Percentiles rank a stretch among this genome's conserved stretches.
phyloP scores from a whole-genome alignment of 2,329 filamentous ascomycete species.

The Penicillium sp. region DNA sequence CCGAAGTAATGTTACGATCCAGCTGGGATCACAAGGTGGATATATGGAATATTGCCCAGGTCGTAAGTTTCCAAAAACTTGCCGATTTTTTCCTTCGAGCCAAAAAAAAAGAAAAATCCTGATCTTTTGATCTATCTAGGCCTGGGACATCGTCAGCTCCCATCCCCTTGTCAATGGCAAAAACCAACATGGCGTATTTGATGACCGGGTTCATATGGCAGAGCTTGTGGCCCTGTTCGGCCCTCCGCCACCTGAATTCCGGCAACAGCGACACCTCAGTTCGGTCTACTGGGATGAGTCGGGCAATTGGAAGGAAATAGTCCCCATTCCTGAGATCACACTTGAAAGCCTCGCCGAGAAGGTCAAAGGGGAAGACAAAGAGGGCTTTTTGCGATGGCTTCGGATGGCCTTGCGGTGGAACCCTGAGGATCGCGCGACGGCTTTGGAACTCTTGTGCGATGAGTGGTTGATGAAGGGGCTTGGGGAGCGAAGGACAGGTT shows the following conservation, averaged over 20 bases:
- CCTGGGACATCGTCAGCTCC: constrained; percentile 3
- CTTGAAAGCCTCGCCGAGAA: constrained; percentile 5
- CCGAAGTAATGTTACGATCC: neutral
- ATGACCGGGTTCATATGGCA: constrained; percentile 19
- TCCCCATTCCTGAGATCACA: constrained; percentile 13
- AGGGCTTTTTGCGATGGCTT: neutral
- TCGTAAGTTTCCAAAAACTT: too few relatives aligned
- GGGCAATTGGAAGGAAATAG: constrained; percentile 16
- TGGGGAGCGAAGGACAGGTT: neutral
- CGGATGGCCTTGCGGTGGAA: neutral
- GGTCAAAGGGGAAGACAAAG: neutral
- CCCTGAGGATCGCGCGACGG: neutral
- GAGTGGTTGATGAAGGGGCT: neutral
- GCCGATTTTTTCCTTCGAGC: too few relatives aligned
- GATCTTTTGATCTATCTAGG: neutral
- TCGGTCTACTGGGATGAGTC: constrained; percentile 21
- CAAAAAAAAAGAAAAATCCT: too few relatives aligned
- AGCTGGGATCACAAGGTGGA: constrained; percentile 44
- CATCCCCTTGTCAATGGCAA: constrained; percentile 8
- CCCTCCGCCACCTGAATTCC: constrained; percentile 11
- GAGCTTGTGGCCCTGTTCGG: constrained; percentile 19
- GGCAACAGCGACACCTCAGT: constrained; percentile 12
- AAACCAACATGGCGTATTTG: constrained; percentile 17
- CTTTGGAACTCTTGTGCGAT: neutral
- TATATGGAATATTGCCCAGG: constrained; percentile 47